Evolutionary conservation across 495 filamentous ascomycete species (phyloP).

Genomic region (Penicillium coprophilum): DNA sequence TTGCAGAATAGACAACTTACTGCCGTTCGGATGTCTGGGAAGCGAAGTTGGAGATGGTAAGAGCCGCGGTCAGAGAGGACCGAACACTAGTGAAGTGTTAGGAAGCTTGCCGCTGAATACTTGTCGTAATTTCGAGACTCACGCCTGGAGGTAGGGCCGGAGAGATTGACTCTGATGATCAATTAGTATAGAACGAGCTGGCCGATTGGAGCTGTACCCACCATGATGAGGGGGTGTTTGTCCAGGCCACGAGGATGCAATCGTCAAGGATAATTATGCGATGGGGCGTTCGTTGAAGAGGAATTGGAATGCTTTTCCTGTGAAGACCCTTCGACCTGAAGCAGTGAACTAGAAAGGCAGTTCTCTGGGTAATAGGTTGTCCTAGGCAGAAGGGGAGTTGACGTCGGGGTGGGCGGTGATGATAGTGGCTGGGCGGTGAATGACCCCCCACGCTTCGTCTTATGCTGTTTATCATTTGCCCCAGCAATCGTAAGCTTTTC

Average conservation of each 20-base stretch:
- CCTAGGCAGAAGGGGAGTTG: constrained; percentile 14
- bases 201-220: constrained; percentile 10
- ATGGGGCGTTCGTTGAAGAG: not conserved
- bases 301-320: not conserved
- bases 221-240: constrained; percentile 20
- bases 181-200: constrained; percentile 10
- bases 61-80: constrained; percentile 87
- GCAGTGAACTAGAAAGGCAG: not conserved
- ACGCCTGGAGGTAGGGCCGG: constrained; percentile 82
- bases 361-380: constrained; percentile 9
- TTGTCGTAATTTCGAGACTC: not conserved
- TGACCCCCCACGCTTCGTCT: constrained; percentile 38
- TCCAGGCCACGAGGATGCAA: not conserved
- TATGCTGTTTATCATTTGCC: constrained; percentile 35
- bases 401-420: constrained; percentile 18
- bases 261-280: not conserved
- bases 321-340: not conserved
- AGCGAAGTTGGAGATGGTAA: constrained; percentile 95
- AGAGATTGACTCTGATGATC: constrained; percentile 85
- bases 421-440: constrained; percentile 42
- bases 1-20: constrained; percentile 3
- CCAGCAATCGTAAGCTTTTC: constrained; percentile 27
- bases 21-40: constrained; percentile 91
- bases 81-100: constrained; percentile 58
- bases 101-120: not conserved